Evolutionary conservation across 1,139 yeast species (phyloP).

Genomic region (Geotrichum phurueaensis): DNA sequence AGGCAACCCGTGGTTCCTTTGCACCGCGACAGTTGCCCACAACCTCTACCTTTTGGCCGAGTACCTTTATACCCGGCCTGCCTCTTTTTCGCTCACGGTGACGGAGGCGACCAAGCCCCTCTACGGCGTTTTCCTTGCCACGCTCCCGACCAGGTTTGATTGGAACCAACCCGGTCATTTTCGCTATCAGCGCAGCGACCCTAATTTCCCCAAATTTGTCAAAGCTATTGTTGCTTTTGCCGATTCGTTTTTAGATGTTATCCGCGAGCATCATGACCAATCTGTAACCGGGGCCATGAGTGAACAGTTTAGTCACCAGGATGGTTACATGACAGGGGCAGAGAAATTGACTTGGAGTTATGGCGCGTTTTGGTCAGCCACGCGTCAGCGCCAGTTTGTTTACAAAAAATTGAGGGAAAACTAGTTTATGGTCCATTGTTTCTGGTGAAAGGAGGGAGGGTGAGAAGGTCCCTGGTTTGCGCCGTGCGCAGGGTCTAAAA

Average conservation of each 20-base stretch:
- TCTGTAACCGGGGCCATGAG: slow-evolving; percentile 69
- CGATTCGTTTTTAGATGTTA: slow-evolving; percentile 69
- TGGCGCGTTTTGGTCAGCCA: slow-evolving; percentile 68
- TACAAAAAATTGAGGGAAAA: neutral
- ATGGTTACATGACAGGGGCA: slow-evolving; percentile 88
- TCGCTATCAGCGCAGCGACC: slow-evolving; percentile 15
- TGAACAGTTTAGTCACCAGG: slow-evolving; percentile 78
- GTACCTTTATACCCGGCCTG: slow-evolving; percentile 37
- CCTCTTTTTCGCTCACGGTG: slow-evolving; percentile 29
- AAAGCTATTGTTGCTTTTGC: slow-evolving; percentile 41
- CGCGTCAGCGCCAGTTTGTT: slow-evolving; percentile 36
- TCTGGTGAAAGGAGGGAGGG: too few relatives aligned
- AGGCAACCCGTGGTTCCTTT: slow-evolving; percentile 94
- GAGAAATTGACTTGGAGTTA: slow-evolving; percentile 86
- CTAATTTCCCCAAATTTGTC: slow-evolving; percentile 21
- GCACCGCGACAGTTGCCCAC: slow-evolving; percentile 78
- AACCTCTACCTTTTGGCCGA: slow-evolving; percentile 37
- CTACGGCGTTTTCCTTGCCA: slow-evolving; percentile 26
- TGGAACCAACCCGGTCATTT: slow-evolving; percentile 2
- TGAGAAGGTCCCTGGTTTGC: neutral
- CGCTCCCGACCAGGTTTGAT: slow-evolving; percentile 6
- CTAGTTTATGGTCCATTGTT: too few relatives aligned
- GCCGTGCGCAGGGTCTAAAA: neutral
- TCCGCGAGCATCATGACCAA: slow-evolving; percentile 54
- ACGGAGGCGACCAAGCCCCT: slow-evolving; percentile 26